Evolutionary conservation across 208 protist genomes (phyloP).

Genomic region (Herpetomonas tarakana): DNA sequence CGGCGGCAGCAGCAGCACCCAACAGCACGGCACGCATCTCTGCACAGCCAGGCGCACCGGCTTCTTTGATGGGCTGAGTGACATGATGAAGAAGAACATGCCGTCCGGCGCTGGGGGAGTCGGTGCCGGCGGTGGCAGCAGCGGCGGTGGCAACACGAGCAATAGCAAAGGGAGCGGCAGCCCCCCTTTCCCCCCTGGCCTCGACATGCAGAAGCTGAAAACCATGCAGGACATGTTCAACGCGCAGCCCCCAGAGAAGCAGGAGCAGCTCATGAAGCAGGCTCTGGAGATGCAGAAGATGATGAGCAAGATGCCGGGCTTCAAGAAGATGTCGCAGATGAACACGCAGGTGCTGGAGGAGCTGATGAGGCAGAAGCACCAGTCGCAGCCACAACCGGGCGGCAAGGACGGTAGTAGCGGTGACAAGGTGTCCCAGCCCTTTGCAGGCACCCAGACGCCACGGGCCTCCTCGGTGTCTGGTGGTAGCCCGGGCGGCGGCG

Average conservation of each 20-base stretch:
- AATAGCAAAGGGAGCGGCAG: neutral
- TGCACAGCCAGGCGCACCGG: neutral
- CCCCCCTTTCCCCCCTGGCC: conserved; percentile 32
- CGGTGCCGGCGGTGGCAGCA: neutral
- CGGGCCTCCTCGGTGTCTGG: conserved; percentile 1
- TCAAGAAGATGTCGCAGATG: conserved; percentile 68
- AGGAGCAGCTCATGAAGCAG: conserved; percentile 81
- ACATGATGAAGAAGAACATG: conserved; percentile 8
- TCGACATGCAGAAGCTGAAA: conserved; percentile 63
- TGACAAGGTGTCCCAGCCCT: conserved; percentile 3
- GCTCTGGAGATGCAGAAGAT: conserved; percentile 79
- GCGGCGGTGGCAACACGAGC: conserved; percentile 2
- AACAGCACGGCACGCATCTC: no score
- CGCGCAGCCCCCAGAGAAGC: conserved; percentile 71
- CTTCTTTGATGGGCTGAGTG: conserved; percentile 15
- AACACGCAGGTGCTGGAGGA: conserved; percentile 70
- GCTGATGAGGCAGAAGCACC: conserved; percentile 42
- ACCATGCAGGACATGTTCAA: conserved; percentile 76
- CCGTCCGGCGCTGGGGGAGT: neutral
- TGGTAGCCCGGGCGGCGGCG: conserved; percentile 1
- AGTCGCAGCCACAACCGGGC: conserved; percentile 9
- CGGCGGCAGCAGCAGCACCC: no score
- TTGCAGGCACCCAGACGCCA: conserved; percentile 6
- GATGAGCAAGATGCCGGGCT: conserved; percentile 67
- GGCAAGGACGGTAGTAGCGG: neutral